Evolutionary conservation across 1,284 basidiomycete species (phyloP).

Genomic region (Sparassis latifolia): DNA sequence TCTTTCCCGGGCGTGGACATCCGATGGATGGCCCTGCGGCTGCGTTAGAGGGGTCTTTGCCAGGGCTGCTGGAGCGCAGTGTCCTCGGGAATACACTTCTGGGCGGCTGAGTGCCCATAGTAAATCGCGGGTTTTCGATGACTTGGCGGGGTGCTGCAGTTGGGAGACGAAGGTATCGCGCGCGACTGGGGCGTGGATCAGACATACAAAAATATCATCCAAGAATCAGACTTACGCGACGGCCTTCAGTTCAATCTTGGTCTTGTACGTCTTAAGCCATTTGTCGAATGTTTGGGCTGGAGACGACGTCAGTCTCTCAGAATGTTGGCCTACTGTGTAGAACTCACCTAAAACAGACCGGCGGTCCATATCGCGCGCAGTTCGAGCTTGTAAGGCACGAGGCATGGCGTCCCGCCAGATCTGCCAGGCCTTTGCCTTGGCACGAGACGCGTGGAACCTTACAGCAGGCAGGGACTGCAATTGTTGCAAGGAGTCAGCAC

Average conservation of each 20-base stretch:
- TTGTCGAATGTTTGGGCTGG: constrained; percentile 53
- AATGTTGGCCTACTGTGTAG: neutral
- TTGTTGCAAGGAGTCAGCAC: constrained; percentile 2
- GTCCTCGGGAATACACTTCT: too few relatives aligned
- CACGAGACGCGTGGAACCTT: constrained; percentile 55
- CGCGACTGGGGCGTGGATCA: constrained; percentile 35
- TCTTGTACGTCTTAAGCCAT: constrained; percentile 61
- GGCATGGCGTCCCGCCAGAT: constrained; percentile 67
- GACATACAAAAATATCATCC: neutral
- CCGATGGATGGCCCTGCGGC: constrained; percentile 20
- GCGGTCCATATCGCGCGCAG: constrained; percentile 57
- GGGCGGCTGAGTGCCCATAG: neutral
- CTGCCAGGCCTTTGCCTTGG: constrained; percentile 56
- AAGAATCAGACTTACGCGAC: constrained; percentile 56
- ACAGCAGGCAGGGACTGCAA: constrained; percentile 68
- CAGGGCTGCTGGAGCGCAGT: constrained; percentile 17
- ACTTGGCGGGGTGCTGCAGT: constrained; percentile 27
- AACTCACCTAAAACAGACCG: constrained; percentile 52
- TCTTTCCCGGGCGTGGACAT: constrained; percentile 20
- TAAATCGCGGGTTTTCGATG: constrained; percentile 10
- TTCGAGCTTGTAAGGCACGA: constrained; percentile 52
- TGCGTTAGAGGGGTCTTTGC: constrained; percentile 18
- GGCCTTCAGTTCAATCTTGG: constrained; percentile 69
- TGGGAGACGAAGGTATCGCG: constrained; percentile 66
- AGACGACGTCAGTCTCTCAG: constrained; percentile 10